These are phyloP conservation scores for Penicillium brevicompactum DNA, from an alignment of 2,329 filamentous ascomycete species.

Conservation along the genomic window DNA sequence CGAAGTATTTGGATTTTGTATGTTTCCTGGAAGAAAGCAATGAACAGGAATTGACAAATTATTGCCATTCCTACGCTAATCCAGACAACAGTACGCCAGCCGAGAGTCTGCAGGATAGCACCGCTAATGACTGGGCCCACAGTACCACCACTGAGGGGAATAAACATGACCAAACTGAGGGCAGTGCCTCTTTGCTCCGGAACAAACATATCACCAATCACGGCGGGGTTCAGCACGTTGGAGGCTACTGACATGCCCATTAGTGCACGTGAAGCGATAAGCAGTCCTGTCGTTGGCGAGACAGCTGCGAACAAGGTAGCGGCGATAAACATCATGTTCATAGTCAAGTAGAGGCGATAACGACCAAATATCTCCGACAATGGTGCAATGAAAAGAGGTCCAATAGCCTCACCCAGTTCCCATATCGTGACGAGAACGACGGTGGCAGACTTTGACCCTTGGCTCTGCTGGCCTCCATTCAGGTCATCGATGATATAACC, in stretches of 20 bases:
- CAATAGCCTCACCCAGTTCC: conserved; percentile 52
- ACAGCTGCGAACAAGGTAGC: conserved; percentile 46
- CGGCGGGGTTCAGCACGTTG: conserved; percentile 62
- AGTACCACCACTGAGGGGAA: conserved; percentile 50
- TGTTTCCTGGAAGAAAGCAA: conserved; percentile 60
- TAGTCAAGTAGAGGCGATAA: conserved; percentile 27
- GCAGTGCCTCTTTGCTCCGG: conserved; percentile 60
- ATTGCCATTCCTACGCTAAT: conserved; percentile 51
- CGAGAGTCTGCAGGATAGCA: conserved; percentile 54
- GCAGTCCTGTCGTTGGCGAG: conserved; percentile 39
- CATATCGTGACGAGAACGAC: conserved; percentile 50
- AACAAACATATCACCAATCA: conserved; percentile 65
- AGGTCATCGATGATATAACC: background rate
- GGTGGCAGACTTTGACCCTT: conserved; percentile 17
- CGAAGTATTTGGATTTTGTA: conserved; percentile 61
- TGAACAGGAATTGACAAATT: conserved; percentile 51
- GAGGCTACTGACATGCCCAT: conserved; percentile 48
- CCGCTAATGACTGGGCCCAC: conserved; percentile 59
- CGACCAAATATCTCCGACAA: conserved; percentile 49
- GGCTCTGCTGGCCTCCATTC: conserved; percentile 5
- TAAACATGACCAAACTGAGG: conserved; percentile 56
- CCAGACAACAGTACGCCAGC: conserved; percentile 59
- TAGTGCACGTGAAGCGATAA: conserved; percentile 39
- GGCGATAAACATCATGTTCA: conserved; percentile 29
- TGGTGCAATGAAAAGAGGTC: conserved; percentile 49